Conservation (phyloP, 179 eudicot species). For the Nepenthes alata region DNA sequence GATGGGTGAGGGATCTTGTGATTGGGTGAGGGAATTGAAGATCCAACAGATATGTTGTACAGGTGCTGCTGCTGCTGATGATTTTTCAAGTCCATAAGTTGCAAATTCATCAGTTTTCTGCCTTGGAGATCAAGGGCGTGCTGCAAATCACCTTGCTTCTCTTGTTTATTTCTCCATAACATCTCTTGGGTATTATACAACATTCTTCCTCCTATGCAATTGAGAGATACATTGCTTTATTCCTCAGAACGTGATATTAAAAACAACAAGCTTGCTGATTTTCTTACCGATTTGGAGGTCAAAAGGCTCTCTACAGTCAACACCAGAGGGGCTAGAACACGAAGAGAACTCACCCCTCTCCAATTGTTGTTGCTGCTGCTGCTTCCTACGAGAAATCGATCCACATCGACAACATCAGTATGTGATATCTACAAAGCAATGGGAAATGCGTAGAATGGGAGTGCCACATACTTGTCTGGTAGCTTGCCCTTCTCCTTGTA, state of each 20-base stretch:
- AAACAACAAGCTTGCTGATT: background rate
- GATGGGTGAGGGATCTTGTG: slow-evolving; percentile 9
- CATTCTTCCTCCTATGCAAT: slow-evolving; percentile 46
- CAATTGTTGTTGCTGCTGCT: slow-evolving; percentile 29
- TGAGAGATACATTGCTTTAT: background rate
- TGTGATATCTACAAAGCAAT: background rate
- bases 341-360: slow-evolving; percentile 47
- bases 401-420: background rate
- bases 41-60: slow-evolving; percentile 9
- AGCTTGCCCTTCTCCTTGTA: slow-evolving; percentile 87
- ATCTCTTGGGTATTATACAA: slow-evolving; percentile 40
- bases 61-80: slow-evolving; percentile 28
- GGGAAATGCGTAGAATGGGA: background rate
- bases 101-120: slow-evolving; percentile 67
- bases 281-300: slow-evolving; percentile 51
- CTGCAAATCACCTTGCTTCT: slow-evolving; percentile 58
- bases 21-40: slow-evolving; percentile 22
- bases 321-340: slow-evolving; percentile 52
- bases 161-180: slow-evolving; percentile 54
- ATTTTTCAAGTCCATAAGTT: slow-evolving; percentile 53
- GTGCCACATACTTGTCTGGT: slow-evolving; percentile 48
- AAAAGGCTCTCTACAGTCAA: slow-evolving; percentile 45
- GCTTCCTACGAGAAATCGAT: slow-evolving; percentile 30
- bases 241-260: background rate
- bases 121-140: slow-evolving; percentile 68